phyloP scores from a whole-genome alignment of 2,329 filamentous ascomycete genomes.

The Aspergillus brasiliensis region DNA sequence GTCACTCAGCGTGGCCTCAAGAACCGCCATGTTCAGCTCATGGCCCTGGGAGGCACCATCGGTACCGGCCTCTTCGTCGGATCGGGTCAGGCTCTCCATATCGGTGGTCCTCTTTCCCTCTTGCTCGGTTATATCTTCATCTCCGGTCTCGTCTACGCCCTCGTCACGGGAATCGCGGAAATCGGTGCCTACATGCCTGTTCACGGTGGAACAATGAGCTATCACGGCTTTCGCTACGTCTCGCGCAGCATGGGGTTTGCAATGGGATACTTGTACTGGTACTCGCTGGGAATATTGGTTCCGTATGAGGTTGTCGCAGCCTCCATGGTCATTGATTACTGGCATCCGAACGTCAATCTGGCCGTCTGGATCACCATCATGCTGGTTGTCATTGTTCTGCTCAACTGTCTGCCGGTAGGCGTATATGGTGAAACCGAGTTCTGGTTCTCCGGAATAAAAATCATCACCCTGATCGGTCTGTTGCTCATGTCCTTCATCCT shows the following conservation, averaged over 20 bases:
- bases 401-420: slow-evolving; percentile 52
- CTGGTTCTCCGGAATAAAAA: slow-evolving; percentile 56
- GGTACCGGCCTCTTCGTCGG: slow-evolving; percentile 59
- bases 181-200: slow-evolving; percentile 47
- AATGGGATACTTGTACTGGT: slow-evolving; percentile 52
- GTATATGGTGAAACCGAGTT: slow-evolving; percentile 59
- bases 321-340: slow-evolving; percentile 66
- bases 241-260: slow-evolving; percentile 46
- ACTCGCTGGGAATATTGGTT: slow-evolving; percentile 49
- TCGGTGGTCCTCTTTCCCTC: slow-evolving; percentile 55
- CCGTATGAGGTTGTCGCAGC: slow-evolving; percentile 66
- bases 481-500: slow-evolving; percentile 57
- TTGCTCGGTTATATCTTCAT: slow-evolving; percentile 56
- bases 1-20: slow-evolving; percentile 46
- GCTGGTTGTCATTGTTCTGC: slow-evolving; percentile 58
- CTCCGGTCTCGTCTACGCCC: slow-evolving; percentile 49
- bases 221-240: slow-evolving; percentile 47
- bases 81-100: slow-evolving; percentile 55
- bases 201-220: slow-evolving; percentile 48
- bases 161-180: slow-evolving; percentile 51
- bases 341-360: slow-evolving; percentile 50
- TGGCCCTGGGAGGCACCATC: slow-evolving; percentile 61
- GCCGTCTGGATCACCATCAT: slow-evolving; percentile 59
- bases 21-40: slow-evolving; percentile 46
- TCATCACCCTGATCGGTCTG: slow-evolving; percentile 55